Evolutionary conservation across 495 filamentous ascomycete genomes (phyloP).

Genomic region (Penicillium tannophilum): DNA sequence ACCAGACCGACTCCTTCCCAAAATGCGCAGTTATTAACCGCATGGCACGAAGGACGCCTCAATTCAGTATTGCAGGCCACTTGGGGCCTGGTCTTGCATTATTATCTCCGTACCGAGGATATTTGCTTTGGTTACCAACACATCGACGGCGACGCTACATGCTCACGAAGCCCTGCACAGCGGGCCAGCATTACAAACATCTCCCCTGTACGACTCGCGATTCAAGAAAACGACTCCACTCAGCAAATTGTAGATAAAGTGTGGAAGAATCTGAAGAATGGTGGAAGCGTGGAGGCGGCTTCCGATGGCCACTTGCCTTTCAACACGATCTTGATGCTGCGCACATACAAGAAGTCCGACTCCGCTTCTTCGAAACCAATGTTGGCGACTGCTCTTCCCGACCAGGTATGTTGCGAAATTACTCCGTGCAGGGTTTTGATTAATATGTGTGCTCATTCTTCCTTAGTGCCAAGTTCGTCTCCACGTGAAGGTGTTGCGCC

Average conservation of each 20-base stretch:
- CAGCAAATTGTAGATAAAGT: conserved; percentile 36
- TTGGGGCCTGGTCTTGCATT: conserved; percentile 57
- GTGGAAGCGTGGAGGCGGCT: conserved; percentile 12
- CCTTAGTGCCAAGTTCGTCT: conserved; percentile 47
- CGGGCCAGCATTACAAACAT: conserved; percentile 20
- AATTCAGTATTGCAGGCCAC: conserved; percentile 47
- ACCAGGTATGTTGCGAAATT: conserved; percentile 29
- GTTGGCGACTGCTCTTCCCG: conserved; percentile 36
- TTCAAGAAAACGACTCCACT: conserved; percentile 38
- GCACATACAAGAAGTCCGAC: conserved; percentile 32
- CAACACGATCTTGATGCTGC: conserved; percentile 46
- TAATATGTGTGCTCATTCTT: neutral
- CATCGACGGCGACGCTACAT: conserved; percentile 29
- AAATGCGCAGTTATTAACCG: conserved; percentile 39
- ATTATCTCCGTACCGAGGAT: conserved; percentile 55
- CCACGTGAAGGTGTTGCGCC: conserved; percentile 45
- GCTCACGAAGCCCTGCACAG: conserved; percentile 23
- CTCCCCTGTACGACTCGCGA: conserved; percentile 28
- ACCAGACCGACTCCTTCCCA: conserved; percentile 34
- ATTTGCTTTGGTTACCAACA: conserved; percentile 58
- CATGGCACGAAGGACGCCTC: conserved; percentile 33
- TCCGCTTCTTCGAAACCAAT: conserved; percentile 29
- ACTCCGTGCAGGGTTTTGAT: neutral
- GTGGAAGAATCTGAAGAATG: conserved; percentile 1
- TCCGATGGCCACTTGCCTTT: conserved; percentile 30